phyloP scores from a whole-genome alignment of 352 stramenopile species.

The Phytophthora nicotianae region DNA sequence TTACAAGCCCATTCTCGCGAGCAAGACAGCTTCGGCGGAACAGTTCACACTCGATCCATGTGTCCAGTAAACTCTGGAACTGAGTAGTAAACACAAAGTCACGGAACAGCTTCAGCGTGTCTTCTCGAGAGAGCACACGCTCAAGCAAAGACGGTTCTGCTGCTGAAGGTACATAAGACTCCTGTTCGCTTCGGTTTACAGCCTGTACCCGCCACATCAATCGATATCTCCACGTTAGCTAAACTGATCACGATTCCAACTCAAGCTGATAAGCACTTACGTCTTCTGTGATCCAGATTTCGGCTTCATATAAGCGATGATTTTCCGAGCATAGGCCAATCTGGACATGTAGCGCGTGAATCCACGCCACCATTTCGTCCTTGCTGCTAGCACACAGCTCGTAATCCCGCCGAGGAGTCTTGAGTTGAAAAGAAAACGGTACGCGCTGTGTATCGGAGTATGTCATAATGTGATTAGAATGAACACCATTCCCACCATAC shows the following conservation, averaged over 20 bases:
- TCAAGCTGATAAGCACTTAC: constrained; percentile 38
- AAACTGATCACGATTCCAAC: not conserved
- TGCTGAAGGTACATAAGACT: constrained; percentile 43
- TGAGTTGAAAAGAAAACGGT: constrained; percentile 79
- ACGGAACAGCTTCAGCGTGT: constrained; percentile 80
- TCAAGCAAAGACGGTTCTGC: constrained; percentile 69
- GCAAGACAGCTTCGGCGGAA: constrained; percentile 76
- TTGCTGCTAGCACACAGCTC: constrained; percentile 81
- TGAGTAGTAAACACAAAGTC: constrained; percentile 75
- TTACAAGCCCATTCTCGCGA: constrained; percentile 56
- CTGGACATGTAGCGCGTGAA: constrained; percentile 80
- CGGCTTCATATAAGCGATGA: constrained; percentile 76
- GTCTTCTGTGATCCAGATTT: constrained; percentile 88
- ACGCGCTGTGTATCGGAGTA: constrained; percentile 44
- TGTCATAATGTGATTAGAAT: constrained; percentile 6
- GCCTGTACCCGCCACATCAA: constrained; percentile 31
- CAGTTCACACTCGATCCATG: constrained; percentile 86
- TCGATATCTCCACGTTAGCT: not conserved
- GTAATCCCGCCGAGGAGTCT: constrained; percentile 73
- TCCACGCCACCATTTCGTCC: constrained; percentile 83
- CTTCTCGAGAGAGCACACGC: constrained; percentile 72
- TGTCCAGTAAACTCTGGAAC: constrained; percentile 73
- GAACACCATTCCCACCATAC: not conserved
- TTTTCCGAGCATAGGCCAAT: constrained; percentile 84
- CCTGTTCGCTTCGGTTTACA: constrained; percentile 64